These are phyloP conservation scores for Xylaria flabelliformis DNA, from an alignment of 495 filamentous ascomycete genomes.

Conservation along the genomic window DNA sequence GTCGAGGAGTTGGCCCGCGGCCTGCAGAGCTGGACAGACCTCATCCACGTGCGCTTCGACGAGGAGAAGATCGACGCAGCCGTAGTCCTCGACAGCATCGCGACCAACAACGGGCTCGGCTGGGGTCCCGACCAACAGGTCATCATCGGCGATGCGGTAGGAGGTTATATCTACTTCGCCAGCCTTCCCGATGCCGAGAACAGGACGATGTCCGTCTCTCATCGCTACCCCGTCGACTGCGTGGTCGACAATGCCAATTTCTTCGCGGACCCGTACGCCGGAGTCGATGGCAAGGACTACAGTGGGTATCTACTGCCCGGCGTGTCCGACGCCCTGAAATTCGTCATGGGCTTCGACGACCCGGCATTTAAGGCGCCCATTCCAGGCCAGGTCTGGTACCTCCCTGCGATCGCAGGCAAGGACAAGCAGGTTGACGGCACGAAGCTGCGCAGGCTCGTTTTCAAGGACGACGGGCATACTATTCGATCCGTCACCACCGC, in stretches of 20 bases:
- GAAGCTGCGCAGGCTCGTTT: slow-evolving; percentile 50
- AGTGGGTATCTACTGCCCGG: slow-evolving; percentile 64
- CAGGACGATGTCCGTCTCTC: slow-evolving; percentile 49
- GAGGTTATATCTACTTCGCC: slow-evolving; percentile 35
- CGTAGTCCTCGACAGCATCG: slow-evolving; percentile 50
- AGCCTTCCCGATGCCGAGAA: slow-evolving; percentile 29
- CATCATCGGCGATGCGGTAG: slow-evolving; percentile 51
- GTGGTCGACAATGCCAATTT: slow-evolving; percentile 66
- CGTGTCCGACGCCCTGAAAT: slow-evolving; percentile 47
- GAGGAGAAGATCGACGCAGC: slow-evolving; percentile 48
- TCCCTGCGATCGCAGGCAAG: slow-evolving; percentile 35
- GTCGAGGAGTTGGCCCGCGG: slow-evolving; percentile 49
- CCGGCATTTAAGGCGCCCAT: slow-evolving; percentile 50
- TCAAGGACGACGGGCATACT: slow-evolving; percentile 63
- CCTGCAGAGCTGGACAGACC: slow-evolving; percentile 42
- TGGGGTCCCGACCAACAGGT: slow-evolving; percentile 62
- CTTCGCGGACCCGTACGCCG: slow-evolving; percentile 59
- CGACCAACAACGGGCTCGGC: slow-evolving; percentile 64
- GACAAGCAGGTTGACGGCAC: slow-evolving; percentile 43
- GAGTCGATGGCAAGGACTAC: slow-evolving; percentile 62
- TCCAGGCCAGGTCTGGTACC: slow-evolving; percentile 53
- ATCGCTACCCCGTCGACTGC: slow-evolving; percentile 50
- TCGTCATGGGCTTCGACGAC: slow-evolving; percentile 44
- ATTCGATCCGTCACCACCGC: slow-evolving; percentile 60
- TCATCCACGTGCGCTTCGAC: slow-evolving; percentile 38